A percentile compares a stretch with the other conserved stretches of the same genome.
These are phyloP conservation scores for Aspergillus fumigatiaffinis DNA, from an alignment of 2,329 filamentous ascomycete species.

Conservation along the genomic window DNA sequence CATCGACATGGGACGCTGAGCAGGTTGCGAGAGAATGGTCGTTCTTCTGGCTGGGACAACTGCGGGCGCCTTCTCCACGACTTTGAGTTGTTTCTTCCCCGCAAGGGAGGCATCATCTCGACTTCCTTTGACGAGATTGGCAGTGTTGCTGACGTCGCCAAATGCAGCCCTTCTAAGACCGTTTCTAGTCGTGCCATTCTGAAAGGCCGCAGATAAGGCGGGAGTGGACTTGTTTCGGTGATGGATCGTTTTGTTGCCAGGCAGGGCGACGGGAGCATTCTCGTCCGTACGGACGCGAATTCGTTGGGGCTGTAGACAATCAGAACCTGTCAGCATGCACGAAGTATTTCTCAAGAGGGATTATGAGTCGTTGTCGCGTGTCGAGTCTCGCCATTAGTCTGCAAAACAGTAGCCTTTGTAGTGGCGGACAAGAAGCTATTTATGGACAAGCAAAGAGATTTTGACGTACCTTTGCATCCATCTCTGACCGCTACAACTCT, in stretches of 20 bases:
- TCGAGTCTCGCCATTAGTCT: background rate
- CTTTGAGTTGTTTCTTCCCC: constrained; percentile 42
- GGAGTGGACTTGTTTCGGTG: constrained; percentile 77
- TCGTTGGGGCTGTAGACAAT: constrained; percentile 61
- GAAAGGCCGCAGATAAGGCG: constrained; percentile 54
- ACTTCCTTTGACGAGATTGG: constrained; percentile 33
- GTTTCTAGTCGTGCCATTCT: constrained; percentile 57
- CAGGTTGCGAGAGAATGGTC: constrained; percentile 52
- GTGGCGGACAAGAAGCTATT: background rate
- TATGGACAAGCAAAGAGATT: constrained; percentile 12
- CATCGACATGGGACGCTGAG: constrained; percentile 54
- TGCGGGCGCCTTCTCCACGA: constrained; percentile 26
- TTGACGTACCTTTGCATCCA: constrained; percentile 47
- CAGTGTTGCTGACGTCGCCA: constrained; percentile 74
- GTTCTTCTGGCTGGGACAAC: constrained; percentile 41
- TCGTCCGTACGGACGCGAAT: constrained; percentile 65
- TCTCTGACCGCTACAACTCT: constrained; percentile 19
- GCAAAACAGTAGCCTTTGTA: background rate
- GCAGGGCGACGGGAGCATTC: constrained; percentile 55
- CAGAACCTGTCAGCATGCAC: background rate
- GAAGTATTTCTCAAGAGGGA: too few species aligned
- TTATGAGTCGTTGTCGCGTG: background rate
- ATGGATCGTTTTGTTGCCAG: constrained; percentile 61
- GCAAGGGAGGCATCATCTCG: constrained; percentile 56
- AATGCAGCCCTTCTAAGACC: constrained; percentile 74